A percentile compares a stretch with the other conserved stretches of the same genome.
These are phyloP conservation scores for Trypanosoma rangeli DNA, from an alignment of 208 protist species.

Conservation along the genomic window DNA sequence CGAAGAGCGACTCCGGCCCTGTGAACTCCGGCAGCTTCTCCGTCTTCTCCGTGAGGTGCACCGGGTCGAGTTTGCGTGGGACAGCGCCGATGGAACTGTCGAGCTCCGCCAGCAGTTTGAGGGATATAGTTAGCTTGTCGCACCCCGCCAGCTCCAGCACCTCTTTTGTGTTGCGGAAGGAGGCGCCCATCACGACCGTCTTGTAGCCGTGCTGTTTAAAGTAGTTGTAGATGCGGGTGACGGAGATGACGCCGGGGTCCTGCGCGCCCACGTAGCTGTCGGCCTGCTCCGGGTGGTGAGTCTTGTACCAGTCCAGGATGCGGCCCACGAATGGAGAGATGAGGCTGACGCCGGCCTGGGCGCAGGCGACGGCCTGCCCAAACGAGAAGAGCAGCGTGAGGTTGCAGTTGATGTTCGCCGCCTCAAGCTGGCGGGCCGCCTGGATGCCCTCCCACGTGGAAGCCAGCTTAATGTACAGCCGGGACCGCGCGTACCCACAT, in stretches of 20 bases:
- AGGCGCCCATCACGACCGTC: slow-evolving; percentile 98
- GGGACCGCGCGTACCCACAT: slow-evolving; percentile 84
- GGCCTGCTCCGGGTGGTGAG: slow-evolving; percentile 43
- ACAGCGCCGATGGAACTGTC: slow-evolving; percentile 40
- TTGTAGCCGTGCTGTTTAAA: slow-evolving; percentile 97
- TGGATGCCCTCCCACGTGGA: slow-evolving; percentile 98
- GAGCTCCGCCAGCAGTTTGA: slow-evolving; percentile 94
- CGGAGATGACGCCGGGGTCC: slow-evolving; percentile 95
- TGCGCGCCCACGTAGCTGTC: slow-evolving; percentile 60
- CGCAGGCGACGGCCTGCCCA: slow-evolving; percentile 93
- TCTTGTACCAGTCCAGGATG: slow-evolving; percentile 97
- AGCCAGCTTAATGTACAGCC: slow-evolving; percentile 97
- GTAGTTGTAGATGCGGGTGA: slow-evolving; percentile 97
- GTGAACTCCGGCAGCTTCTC: slow-evolving; percentile 68
- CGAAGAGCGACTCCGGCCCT: slow-evolving; percentile 72
- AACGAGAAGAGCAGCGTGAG: slow-evolving; percentile 98
- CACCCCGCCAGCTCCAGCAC: slow-evolving; percentile 94
- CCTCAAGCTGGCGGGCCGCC: slow-evolving; percentile 92
- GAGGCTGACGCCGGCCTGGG: slow-evolving; percentile 93
- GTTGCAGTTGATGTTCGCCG: slow-evolving; percentile 97
- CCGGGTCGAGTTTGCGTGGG: slow-evolving; percentile 64
- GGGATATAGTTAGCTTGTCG: slow-evolving; percentile 97
- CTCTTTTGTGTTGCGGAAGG: slow-evolving; percentile 95
- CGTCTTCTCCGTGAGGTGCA: slow-evolving; percentile 33
- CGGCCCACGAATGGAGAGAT: slow-evolving; percentile 97